These are phyloP conservation scores for Chenopodium album DNA, from an alignment of 148 eudicot genomes.

Conservation along the genomic window DNA sequence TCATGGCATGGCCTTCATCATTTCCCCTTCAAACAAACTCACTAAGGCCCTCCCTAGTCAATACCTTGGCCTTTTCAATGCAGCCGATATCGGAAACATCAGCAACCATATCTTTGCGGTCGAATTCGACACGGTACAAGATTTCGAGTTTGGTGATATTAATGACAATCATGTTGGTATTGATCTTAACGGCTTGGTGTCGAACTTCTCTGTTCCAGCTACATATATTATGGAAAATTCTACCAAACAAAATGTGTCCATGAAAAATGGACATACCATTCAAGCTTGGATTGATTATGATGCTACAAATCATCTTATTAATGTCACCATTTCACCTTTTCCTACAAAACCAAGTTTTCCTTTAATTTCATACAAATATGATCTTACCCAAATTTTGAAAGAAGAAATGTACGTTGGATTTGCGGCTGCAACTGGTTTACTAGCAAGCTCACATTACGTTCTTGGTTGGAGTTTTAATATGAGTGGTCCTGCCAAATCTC, in stretches of 20 bases:
- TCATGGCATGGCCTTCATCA: slow-evolving; percentile 51
- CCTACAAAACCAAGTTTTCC: slow-evolving; percentile 24
- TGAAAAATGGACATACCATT: slow-evolving; percentile 28
- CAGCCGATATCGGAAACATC: slow-evolving; percentile 15
- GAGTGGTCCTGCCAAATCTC: slow-evolving; percentile 27
- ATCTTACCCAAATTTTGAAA: slow-evolving; percentile 21
- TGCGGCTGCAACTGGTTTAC: slow-evolving; percentile 35
- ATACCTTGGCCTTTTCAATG: slow-evolving; percentile 37
- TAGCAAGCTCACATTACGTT: slow-evolving; percentile 32
- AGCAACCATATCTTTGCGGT: slow-evolving; percentile 44
- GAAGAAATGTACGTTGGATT: slow-evolving; percentile 39
- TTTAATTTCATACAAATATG: slow-evolving; percentile 24
- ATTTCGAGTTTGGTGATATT: slow-evolving; percentile 34
- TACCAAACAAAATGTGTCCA: slow-evolving; percentile 7
- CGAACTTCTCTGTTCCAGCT: slow-evolving; percentile 26
- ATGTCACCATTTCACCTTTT: slow-evolving; percentile 29
- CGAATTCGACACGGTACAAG: slow-evolving; percentile 41
- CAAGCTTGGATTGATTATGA: slow-evolving; percentile 43
- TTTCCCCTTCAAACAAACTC: slow-evolving; percentile 22
- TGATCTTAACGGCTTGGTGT: slow-evolving; percentile 35
- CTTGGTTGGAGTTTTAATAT: slow-evolving; percentile 45
- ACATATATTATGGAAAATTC: slow-evolving; percentile 8
- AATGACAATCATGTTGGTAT: slow-evolving; percentile 46
- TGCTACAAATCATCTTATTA: neutral
- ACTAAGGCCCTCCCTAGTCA: slow-evolving; percentile 26